Evolutionary conservation across 2,329 filamentous ascomycete species (phyloP), one percentile per base, ranked within the genome.

Genomic region (Beauveria varroae): DNA sequence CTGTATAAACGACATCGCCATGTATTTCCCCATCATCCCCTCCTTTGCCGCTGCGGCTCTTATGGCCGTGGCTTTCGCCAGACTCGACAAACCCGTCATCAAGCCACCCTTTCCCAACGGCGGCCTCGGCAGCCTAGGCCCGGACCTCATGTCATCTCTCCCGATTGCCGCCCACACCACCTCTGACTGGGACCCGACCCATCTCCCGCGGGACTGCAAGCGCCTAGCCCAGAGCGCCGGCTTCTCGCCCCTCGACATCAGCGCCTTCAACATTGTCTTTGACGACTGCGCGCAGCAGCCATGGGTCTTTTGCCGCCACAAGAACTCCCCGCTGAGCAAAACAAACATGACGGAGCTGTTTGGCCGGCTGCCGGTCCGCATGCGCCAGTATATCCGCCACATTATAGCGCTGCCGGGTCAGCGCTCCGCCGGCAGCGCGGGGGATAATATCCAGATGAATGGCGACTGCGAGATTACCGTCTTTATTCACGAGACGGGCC

Each of bases 251-350:
- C 34, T 28, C 28, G 69, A 71, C 49, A 53, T 71, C 24, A 63
- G 60, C 34, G 64, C 67, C 47, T 71, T 68, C 64, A 66, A 68
- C 60, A 65, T 68, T 24, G 64, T 63, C 55, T 71, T 68, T 52
- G 51, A 64, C 49, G 71, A 72, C 63, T 73, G 71, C 63, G 37
- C 24, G 20, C 57, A 65, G 49, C 58, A 60, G 58, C 60, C 65
- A 26, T 73, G 71, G 71, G 65, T 68, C 55, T 67, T 73, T 49
- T 73, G 71, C 58, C 65, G 71, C 1, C 69, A 72, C 62, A 68
- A 65, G 49, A 61, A 68, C 37, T 63, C 68, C 10, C 58, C 62
- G 1, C 61, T 67, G n/a, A 64, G 57, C 62, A 53, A 68, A 57
- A 49, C 53, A 3, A 63, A 66, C 26, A 69, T 73, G 65, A 64